phyloP scores from a whole-genome alignment of 306 rosid genomes.

The Vicia villosa region DNA sequence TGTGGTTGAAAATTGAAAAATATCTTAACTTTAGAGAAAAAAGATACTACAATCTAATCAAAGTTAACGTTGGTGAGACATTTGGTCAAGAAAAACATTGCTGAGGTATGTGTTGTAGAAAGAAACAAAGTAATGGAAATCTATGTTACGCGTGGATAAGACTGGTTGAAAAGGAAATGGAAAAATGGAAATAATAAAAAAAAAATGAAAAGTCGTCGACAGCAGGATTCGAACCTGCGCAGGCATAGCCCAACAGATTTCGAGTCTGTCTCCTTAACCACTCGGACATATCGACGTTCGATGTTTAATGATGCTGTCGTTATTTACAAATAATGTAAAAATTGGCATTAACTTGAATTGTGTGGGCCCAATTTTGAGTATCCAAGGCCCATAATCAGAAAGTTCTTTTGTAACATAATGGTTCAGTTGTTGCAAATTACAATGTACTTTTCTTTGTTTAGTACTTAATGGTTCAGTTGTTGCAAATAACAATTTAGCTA shows the following conservation, averaged over 20 bases:
- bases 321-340: rapidly evolving
- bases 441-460: no score
- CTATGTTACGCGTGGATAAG: neutral
- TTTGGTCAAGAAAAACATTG: neutral
- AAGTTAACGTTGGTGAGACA: neutral
- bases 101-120: neutral
- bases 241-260: conserved; percentile 29
- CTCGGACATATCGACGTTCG: conserved; percentile 16
- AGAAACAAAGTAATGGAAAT: neutral
- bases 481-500: no score
- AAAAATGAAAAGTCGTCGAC: neutral
- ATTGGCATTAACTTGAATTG: neutral
- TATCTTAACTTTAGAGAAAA: conserved; percentile 7
- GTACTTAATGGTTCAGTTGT: no score
- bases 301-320: rapidly evolving
- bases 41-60: neutral
- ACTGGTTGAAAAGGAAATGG: neutral
- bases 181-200: neutral
- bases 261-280: conserved; percentile 31
- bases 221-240: conserved; percentile 33
- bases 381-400: neutral
- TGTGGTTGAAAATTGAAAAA: neutral
- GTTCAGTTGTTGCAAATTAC: neutral
- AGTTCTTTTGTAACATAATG: neutral
- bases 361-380: neutral